A percentile compares a stretch with the other conserved stretches of the same genome.
These are phyloP conservation scores for Saccharomycopsis sp. DNA, from an alignment of 805 yeast species.

Conservation along the genomic window DNA sequence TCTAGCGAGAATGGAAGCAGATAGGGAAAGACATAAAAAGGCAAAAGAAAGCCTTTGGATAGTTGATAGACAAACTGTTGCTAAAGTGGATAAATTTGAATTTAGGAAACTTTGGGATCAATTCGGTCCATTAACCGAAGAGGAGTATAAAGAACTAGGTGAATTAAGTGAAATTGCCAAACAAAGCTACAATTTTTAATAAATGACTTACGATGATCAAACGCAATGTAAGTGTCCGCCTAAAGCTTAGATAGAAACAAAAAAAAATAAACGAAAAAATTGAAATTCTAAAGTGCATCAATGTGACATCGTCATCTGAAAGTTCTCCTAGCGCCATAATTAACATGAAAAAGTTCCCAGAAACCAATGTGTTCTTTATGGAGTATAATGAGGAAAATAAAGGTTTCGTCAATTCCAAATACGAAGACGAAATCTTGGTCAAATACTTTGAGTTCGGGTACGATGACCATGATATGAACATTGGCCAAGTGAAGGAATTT, in stretches of 20 bases:
- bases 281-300: too few relatives aligned
- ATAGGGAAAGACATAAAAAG: slow-evolving; percentile 83
- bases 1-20: slow-evolving; percentile 80
- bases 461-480: slow-evolving; percentile 20
- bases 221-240: too few relatives aligned
- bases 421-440: slow-evolving; percentile 33
- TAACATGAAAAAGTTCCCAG: neutral
- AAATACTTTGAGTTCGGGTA: slow-evolving; percentile 18
- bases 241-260: too few relatives aligned
- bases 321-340: neutral
- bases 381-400: neutral
- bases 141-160: slow-evolving; percentile 43
- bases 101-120: slow-evolving; percentile 41
- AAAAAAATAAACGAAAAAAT: too few relatives aligned
- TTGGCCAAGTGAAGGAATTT: slow-evolving; percentile 8
- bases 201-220: too few relatives aligned
- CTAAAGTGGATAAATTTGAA: slow-evolving; percentile 36
- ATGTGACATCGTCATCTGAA: neutral
- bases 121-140: slow-evolving; percentile 31
- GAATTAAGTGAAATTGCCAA: slow-evolving; percentile 51
- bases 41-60: slow-evolving; percentile 79
- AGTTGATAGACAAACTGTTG: slow-evolving; percentile 40
- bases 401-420: neutral
- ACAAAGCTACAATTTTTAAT: slow-evolving; percentile 36
- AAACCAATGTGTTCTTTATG: neutral